These are phyloP conservation scores for Xylaria sp. DNA, from an alignment of 2,329 filamentous ascomycete species.

Conservation along the genomic window DNA sequence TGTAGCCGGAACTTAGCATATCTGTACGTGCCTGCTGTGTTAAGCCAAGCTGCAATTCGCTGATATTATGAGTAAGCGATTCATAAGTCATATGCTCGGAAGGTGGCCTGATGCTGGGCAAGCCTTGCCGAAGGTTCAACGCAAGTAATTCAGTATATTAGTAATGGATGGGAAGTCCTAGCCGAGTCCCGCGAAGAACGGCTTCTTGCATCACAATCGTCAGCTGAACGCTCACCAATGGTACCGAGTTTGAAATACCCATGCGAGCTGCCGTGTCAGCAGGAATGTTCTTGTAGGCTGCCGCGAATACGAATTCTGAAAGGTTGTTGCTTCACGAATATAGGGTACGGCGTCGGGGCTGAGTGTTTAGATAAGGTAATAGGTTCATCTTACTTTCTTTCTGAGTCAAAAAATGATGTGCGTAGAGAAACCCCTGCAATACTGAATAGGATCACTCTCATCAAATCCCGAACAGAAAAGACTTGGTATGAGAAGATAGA, in stretches of 20 bases:
- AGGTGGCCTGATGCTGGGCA: neutral
- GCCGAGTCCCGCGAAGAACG: neutral
- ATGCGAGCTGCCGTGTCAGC: slow-evolving; percentile 6
- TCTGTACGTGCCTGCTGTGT: neutral
- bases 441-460: neutral
- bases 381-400: neutral
- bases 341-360: neutral
- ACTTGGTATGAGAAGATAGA: neutral
- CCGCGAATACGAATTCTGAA: neutral
- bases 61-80: neutral
- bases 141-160: neutral
- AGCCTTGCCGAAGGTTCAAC: neutral
- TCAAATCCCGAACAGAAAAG: neutral
- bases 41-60: neutral
- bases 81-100: neutral
- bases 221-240: neutral
- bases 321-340: neutral
- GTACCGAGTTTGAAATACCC: neutral
- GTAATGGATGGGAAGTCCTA: neutral
- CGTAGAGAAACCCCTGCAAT: neutral
- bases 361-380: neutral
- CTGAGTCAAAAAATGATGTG: neutral
- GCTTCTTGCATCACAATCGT: neutral
- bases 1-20: neutral
- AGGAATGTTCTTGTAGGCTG: neutral